These are phyloP conservation scores for Staphylotrichum longicolle DNA, from an alignment of 495 filamentous ascomycete genomes.

Conservation along the genomic window DNA sequence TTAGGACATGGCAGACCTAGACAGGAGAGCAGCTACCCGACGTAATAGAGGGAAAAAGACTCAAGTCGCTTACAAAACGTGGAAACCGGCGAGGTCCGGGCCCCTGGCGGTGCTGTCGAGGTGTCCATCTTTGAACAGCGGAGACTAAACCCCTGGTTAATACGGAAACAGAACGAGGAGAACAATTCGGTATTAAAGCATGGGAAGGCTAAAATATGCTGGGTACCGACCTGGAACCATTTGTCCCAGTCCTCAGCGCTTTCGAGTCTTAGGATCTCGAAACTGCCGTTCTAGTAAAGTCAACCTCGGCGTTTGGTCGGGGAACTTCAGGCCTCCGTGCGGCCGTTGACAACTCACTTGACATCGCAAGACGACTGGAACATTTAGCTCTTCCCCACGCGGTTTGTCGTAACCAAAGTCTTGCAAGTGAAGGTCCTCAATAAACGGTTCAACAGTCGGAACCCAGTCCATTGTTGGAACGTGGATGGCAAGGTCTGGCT, in stretches of 20 bases:
- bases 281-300: not conserved
- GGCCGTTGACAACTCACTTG: too few species aligned
- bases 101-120: not conserved
- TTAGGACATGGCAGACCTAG: too few species aligned
- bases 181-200: too few species aligned
- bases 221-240: not conserved
- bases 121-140: not conserved
- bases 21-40: too few species aligned
- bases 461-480: not conserved
- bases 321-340: too few species aligned
- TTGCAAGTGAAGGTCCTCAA: not conserved
- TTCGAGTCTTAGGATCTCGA: not conserved
- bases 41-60: too few species aligned
- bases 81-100: not conserved
- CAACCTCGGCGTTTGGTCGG: too few species aligned
- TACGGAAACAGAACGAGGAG: too few species aligned
- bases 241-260: not conserved
- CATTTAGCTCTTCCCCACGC: not conserved
- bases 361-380: not conserved
- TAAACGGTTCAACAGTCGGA: not conserved
- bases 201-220: too few species aligned
- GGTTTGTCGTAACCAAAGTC: not conserved
- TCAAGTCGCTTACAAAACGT: not conserved
- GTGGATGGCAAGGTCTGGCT: too few species aligned
- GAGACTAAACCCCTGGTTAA: too few species aligned